These are phyloP conservation scores for Hirschfeldia incana DNA, from an alignment of 345 rosid genomes.

Conservation along the genomic window DNA sequence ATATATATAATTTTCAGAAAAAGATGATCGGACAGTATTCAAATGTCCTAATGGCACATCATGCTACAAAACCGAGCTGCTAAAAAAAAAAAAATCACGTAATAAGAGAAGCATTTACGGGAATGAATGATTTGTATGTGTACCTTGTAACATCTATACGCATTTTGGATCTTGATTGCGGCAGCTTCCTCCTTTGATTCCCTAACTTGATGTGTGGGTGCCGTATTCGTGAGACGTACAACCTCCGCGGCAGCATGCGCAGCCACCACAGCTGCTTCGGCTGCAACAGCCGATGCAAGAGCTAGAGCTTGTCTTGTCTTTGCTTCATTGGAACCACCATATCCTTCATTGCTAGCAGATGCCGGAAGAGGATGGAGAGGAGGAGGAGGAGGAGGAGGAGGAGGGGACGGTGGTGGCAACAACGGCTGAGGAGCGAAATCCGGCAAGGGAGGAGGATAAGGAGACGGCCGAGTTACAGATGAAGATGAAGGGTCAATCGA, in stretches of 20 bases:
- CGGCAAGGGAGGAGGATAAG: slow-evolving; percentile 33
- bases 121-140: background rate
- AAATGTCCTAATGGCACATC: slow-evolving; percentile 1
- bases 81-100: background rate
- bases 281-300: slow-evolving; percentile 39
- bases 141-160: slow-evolving; percentile 37
- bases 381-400: slow-evolving; percentile 31
- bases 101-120: background rate
- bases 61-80: too few species aligned
- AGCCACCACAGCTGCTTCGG: slow-evolving; percentile 39
- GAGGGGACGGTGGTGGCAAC: slow-evolving; percentile 39
- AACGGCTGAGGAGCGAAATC: slow-evolving; percentile 31
- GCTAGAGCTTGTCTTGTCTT: slow-evolving; percentile 35
- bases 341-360: background rate
- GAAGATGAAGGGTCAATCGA: slow-evolving; percentile 13
- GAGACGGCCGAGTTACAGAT: slow-evolving; percentile 15
- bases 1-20: background rate
- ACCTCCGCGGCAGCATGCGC: slow-evolving; percentile 39
- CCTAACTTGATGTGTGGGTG: slow-evolving; percentile 5
- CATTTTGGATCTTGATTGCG: slow-evolving; percentile 39
- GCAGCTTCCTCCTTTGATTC: slow-evolving; percentile 28
- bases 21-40: background rate
- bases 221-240: slow-evolving; percentile 17
- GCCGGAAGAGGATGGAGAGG: slow-evolving; percentile 1
- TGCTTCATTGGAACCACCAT: slow-evolving; percentile 20